Conservation (phyloP, 2,329 filamentous ascomycete genomes). For the Epichloe brachyelytri region DNA sequence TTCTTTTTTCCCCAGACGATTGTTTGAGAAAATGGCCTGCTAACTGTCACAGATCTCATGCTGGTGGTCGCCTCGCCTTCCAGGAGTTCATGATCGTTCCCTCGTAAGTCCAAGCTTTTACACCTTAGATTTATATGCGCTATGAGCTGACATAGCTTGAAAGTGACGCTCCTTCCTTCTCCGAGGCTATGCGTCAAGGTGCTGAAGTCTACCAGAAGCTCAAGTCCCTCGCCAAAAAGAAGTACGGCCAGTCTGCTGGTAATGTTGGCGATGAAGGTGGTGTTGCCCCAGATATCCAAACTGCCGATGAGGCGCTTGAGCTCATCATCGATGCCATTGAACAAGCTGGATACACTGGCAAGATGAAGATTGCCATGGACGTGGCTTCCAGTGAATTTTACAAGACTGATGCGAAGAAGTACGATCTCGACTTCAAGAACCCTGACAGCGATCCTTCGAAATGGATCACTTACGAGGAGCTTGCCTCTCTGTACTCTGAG, state of each 20-base stretch:
- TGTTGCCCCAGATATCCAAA: conserved; percentile 98
- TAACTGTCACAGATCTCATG: conserved; percentile 57
- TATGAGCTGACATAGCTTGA: conserved; percentile 5
- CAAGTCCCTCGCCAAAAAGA: conserved; percentile 96
- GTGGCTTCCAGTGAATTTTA: conserved; percentile 99
- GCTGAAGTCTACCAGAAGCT: conserved; percentile 97
- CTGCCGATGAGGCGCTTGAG: conserved; percentile 88
- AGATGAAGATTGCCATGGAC: conserved; percentile 98
- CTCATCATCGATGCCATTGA: conserved; percentile 93
- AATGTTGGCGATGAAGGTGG: conserved; percentile 99
- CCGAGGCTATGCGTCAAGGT: conserved; percentile 91
- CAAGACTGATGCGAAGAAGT: conserved; percentile 95
- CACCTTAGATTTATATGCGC: background rate
- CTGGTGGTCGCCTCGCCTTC: conserved; percentile 89
- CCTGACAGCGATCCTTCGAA: conserved; percentile 89
- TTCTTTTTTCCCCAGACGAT: background rate
- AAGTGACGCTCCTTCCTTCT: conserved; percentile 76
- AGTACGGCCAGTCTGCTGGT: conserved; percentile 96
- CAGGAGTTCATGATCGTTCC: conserved; percentile 96
- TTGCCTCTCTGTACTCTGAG: conserved; percentile 79
- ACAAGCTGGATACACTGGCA: conserved; percentile 85
- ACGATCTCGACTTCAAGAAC: conserved; percentile 99
- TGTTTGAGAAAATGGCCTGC: background rate
- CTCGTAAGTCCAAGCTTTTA: conserved; percentile 39
- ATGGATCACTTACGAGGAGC: conserved; percentile 98